A percentile compares a stretch with the other conserved stretches of the same genome.
These are phyloP conservation scores for Inonotus obliquus DNA, from an alignment of 1,284 basidiomycete species.

Conservation along the genomic window DNA sequence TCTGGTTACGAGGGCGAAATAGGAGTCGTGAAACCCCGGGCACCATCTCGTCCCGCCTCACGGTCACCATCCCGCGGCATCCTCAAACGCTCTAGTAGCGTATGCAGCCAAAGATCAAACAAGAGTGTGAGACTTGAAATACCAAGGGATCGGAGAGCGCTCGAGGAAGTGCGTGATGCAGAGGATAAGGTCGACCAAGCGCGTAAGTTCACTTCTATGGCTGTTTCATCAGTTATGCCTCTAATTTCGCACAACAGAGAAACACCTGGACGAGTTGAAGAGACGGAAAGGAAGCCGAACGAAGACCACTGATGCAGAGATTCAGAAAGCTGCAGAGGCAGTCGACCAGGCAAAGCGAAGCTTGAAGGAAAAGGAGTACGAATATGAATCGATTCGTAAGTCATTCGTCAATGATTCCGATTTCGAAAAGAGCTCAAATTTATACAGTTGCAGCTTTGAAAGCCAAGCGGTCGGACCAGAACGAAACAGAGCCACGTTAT, in stretches of 20 bases:
- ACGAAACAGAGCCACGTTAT: constrained; percentile 4
- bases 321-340: constrained; percentile 12
- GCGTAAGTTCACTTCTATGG: neutral
- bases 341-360: constrained; percentile 8
- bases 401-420: neutral
- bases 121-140: constrained; percentile 19
- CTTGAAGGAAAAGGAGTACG: constrained; percentile 4
- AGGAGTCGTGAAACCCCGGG: constrained; percentile 2
- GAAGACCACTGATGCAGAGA: neutral
- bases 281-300: neutral
- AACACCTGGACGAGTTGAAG: neutral
- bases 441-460: constrained; percentile 9
- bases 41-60: constrained; percentile 10
- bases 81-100: constrained; percentile 17
- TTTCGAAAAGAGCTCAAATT: neutral
- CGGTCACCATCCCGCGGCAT: constrained; percentile 16
- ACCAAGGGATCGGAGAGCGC: constrained; percentile 14
- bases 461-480: neutral
- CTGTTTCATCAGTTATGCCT: neutral
- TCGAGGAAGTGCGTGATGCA: constrained; percentile 16
- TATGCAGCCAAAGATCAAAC: constrained; percentile 16
- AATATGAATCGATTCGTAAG: constrained; percentile 12
- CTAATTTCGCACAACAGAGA: neutral
- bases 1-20: constrained; percentile 9
- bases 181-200: constrained; percentile 15